phyloP scores from a whole-genome alignment of 2,329 filamentous ascomycete genomes.

The Cladobotryum mycophilum region DNA sequence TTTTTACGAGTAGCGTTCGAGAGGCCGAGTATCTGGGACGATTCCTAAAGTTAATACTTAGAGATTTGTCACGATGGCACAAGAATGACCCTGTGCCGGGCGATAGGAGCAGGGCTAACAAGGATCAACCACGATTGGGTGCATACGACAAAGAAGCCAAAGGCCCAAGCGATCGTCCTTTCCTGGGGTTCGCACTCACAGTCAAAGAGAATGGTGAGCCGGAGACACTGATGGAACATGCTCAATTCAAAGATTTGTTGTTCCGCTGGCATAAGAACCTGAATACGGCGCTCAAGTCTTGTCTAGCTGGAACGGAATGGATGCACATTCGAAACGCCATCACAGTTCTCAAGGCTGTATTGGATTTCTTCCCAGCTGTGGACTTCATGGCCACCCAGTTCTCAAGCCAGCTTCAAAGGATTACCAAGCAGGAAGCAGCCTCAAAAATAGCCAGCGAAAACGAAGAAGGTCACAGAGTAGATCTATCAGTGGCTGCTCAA shows the following conservation, averaged over 20 bases:
- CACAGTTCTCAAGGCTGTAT: slow-evolving; percentile 73
- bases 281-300: slow-evolving; percentile 71
- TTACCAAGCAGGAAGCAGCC: slow-evolving; percentile 55
- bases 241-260: slow-evolving; percentile 76
- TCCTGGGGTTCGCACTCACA: slow-evolving; percentile 72
- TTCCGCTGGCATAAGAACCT: slow-evolving; percentile 88
- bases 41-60: slow-evolving; percentile 76
- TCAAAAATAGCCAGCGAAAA: slow-evolving; percentile 41
- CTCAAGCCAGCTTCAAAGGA: slow-evolving; percentile 56
- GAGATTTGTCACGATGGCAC: slow-evolving; percentile 81
- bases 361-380: slow-evolving; percentile 78
- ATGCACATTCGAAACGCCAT: slow-evolving; percentile 98
- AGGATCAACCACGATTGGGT: slow-evolving; percentile 55
- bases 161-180: slow-evolving; percentile 41
- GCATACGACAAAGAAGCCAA: slow-evolving; percentile 75
- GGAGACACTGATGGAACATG: slow-evolving; percentile 68
- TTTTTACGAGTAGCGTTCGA: slow-evolving; percentile 83
- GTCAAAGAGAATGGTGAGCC: slow-evolving; percentile 63
- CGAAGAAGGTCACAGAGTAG: slow-evolving; percentile 58
- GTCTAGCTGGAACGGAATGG: slow-evolving; percentile 79
- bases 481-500: slow-evolving; percentile 67
- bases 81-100: slow-evolving; percentile 55
- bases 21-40: slow-evolving; percentile 91
- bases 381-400: slow-evolving; percentile 77
- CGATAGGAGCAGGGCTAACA: slow-evolving; percentile 23